phyloP scores from a whole-genome alignment of 345 rosid species.

The Acer saccharum region DNA sequence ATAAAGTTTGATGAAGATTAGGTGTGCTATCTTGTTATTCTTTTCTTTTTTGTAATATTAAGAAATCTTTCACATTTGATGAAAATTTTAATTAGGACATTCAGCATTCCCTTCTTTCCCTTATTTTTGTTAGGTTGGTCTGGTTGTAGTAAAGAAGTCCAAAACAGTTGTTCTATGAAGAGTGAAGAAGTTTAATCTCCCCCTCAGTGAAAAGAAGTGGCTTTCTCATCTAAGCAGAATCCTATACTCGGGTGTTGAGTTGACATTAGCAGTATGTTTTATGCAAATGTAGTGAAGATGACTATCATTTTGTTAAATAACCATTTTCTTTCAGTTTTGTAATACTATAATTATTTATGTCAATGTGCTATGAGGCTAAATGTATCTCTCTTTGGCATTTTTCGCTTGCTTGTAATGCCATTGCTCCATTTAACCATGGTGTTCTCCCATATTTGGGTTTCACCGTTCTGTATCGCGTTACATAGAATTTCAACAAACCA shows the following conservation, averaged over 20 bases:
- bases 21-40: conserved; percentile 1
- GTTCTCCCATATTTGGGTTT: no score
- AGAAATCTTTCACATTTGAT: background rate
- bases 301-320: no score
- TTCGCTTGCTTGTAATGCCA: no score
- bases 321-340: background rate
- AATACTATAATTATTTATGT: no score
- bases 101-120: background rate
- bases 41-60: background rate
- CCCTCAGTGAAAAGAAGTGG: background rate
- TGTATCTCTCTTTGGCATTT: no score
- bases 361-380: background rate
- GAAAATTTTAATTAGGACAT: background rate
- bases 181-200: background rate
- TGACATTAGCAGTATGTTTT: background rate
- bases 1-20: conserved; percentile 73
- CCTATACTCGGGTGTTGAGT: background rate
- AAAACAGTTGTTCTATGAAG: background rate
- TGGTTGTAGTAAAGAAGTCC: background rate
- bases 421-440: no score
- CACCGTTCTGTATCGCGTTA: no score
- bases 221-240: background rate
- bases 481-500: no score
- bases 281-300: background rate
- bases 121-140: background rate